A percentile compares a stretch with the other conserved stretches of the same genome.
phyloP scores from a whole-genome alignment of 352 stramenopile genomes.

The Thalassiosira ordinaria region DNA sequence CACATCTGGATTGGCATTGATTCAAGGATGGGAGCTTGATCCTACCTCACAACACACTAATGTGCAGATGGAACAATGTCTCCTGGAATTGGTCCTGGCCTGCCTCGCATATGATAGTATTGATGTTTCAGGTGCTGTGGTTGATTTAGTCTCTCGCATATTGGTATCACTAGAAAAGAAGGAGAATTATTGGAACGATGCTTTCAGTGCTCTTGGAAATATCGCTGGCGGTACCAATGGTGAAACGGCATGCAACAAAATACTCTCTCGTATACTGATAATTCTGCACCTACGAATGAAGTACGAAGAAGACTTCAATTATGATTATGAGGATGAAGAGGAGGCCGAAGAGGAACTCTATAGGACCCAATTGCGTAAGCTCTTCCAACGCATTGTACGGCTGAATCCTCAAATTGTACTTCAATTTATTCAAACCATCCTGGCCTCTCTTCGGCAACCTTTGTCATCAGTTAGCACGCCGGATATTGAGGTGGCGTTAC shows the following conservation, averaged over 20 bases:
- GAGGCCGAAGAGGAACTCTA: constrained; percentile 81
- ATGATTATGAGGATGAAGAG: constrained; percentile 81
- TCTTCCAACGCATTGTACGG: constrained; percentile 75
- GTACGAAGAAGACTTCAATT: constrained; percentile 80
- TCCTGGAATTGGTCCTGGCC: constrained; percentile 74
- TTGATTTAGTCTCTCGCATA: constrained; percentile 59
- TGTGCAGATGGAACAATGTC: constrained; percentile 53
- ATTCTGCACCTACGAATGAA: constrained; percentile 83
- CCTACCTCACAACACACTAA: background rate
- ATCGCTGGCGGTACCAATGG: constrained; percentile 30
- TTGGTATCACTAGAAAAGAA: constrained; percentile 63
- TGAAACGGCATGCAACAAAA: constrained; percentile 54
- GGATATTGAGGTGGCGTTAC: constrained; percentile 73
- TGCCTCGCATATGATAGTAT: constrained; percentile 82
- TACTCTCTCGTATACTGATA: constrained; percentile 42
- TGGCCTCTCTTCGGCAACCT: constrained; percentile 49
- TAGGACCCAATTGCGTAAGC: constrained; percentile 72
- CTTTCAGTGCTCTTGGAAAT: constrained; percentile 8
- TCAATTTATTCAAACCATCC: constrained; percentile 63
- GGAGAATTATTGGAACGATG: constrained; percentile 24
- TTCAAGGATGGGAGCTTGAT: constrained; percentile 53
- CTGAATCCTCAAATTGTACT: constrained; percentile 63
- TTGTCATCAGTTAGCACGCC: constrained; percentile 50
- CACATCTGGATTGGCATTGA: constrained; percentile 63
- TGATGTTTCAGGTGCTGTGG: constrained; percentile 76